Percentiles rank a stretch among this genome's conserved stretches.
Evolutionary conservation across 257 asterid genomes (phyloP).

Genomic region (Solanum chilense): DNA sequence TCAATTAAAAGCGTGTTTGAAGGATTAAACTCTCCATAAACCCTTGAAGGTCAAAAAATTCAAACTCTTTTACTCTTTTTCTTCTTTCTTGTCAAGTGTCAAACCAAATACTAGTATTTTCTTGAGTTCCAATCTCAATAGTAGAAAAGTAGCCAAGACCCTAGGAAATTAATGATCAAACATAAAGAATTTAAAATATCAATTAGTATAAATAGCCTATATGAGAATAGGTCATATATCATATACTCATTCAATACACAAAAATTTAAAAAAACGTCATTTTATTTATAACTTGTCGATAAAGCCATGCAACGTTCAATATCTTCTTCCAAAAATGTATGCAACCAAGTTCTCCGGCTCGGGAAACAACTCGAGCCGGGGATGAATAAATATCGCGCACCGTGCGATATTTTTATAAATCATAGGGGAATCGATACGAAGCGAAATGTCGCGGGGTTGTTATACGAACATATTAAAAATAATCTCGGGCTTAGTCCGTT

Average conservation of each 20-base stretch:
- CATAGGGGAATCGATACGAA: conserved; percentile 81
- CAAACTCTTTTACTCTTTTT: conserved; percentile 40
- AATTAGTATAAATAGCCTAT: conserved; percentile 13
- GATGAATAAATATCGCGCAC: background rate
- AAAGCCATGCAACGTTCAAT: conserved; percentile 41
- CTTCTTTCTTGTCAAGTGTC: conserved; percentile 3
- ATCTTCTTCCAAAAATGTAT: conserved; percentile 7
- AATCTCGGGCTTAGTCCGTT: conserved; percentile 38
- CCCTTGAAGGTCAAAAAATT: conserved; percentile 30
- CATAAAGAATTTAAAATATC: background rate
- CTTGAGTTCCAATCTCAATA: conserved; percentile 38
- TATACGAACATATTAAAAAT: conserved; percentile 41
- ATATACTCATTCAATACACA: background rate
- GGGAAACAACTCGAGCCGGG: background rate
- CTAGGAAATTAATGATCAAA: conserved; percentile 8
- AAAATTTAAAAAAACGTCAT: background rate
- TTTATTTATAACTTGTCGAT: background rate
- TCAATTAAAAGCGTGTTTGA: conserved; percentile 40
- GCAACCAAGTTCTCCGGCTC: conserved; percentile 11
- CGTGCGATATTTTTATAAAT: conserved; percentile 72
- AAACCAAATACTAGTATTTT: conserved; percentile 23
- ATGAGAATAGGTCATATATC: background rate
- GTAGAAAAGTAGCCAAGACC: conserved; percentile 8
- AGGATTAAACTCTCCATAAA: conserved; percentile 26
- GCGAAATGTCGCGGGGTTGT: conserved; percentile 58